Conservation (phyloP, 164 flowering plant genomes). For the Echeveria elegans region DNA sequence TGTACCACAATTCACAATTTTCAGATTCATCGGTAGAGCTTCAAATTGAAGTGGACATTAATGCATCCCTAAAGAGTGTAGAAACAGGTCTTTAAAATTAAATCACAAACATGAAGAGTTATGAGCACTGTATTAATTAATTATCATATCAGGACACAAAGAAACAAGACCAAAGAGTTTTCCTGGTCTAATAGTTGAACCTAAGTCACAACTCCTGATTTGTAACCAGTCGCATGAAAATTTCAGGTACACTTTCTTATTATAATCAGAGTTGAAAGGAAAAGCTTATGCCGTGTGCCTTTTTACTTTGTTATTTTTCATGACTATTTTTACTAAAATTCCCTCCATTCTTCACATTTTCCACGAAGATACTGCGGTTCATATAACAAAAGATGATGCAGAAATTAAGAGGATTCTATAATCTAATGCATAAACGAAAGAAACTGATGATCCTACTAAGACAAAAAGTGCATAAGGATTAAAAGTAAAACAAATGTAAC, state of each 20-base stretch:
- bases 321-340: not conserved
- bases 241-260: not conserved
- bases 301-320: not conserved
- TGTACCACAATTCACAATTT: conserved; percentile 14
- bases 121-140: not conserved
- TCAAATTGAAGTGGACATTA: too few relatives aligned
- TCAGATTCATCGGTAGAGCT: not conserved
- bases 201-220: not conserved
- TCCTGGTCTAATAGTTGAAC: not conserved
- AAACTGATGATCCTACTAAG: not conserved
- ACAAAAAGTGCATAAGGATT: not conserved
- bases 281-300: not conserved
- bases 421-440: too few relatives aligned
- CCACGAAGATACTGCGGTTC: not conserved
- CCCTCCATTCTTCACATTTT: not conserved
- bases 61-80: not conserved
- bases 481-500: conserved; percentile 23
- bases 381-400: not conserved
- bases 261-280: not conserved
- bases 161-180: not conserved
- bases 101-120: not conserved
- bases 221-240: not conserved
- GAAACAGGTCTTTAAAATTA: too few relatives aligned
- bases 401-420: not conserved
- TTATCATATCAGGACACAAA: too few relatives aligned